Evolutionary conservation across 2,329 filamentous ascomycete species (phyloP), one percentile per base, ranked within the genome.

Genomic region (Penicillium thymicola): DNA sequence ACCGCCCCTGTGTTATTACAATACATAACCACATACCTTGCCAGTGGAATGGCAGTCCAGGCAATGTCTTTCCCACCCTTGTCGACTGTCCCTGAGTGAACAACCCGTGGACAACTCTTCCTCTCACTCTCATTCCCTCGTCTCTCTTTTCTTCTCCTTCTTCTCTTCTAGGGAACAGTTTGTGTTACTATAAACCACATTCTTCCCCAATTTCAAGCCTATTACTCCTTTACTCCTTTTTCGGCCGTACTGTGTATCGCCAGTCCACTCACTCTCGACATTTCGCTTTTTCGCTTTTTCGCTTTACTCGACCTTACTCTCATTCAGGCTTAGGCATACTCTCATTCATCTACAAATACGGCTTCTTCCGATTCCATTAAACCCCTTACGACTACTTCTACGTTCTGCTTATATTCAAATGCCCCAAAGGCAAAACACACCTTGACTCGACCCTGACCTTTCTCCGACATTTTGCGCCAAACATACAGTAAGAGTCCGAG

Each of bases 171-270:
- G 50, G 53, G 48, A 42, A 42, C 34, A 5, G 13, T 28, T 42
- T n/a, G 21, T 37, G 14, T 46, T 36, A 47, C 25, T 47, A 44
- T 18, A 25, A 38, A 45, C 40, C 38, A 45, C 43, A 43, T 49
- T 38, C 54, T 41, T 43, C 37, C 37, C 56, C 45, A 42, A 27
- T 51, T 38, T 40, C 44, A 47, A 30, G 37, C 5, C 28, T 30
- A 28, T 46, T 23, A 27, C 38, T 57, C 51, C 47, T 55, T 54
- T 47, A 56, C 54, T 51, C 52, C 52, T 60, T 61, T 57, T 53
- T 51, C 43, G 65, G 64, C 63, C 59, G 69, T 69, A 70, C 70
- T 70, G 68, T 65, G 66, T 72, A 58, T 58, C 63, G 68, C 69
- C 70, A 57, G 64, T 65, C 59, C 70, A 51, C 64, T 72, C 70